Conservation (phyloP, 148 eudicot species). For the Diospyros kaki region DNA sequence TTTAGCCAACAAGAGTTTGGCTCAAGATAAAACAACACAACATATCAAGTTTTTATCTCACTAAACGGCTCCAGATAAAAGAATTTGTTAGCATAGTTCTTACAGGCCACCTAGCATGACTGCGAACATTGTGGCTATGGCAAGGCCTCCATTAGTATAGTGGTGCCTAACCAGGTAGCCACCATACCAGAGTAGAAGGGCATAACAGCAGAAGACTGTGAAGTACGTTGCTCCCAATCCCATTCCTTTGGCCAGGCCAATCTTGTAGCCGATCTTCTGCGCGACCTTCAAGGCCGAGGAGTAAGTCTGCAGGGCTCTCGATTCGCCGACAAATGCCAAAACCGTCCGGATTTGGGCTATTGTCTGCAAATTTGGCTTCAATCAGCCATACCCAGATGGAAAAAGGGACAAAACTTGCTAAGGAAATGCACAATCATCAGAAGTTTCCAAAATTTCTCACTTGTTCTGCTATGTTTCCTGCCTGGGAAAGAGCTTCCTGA, state of each 20-base stretch:
- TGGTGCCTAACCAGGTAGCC: constrained; percentile 85
- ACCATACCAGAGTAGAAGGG: constrained; percentile 89
- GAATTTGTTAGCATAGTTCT: constrained; percentile 20
- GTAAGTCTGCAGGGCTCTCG: constrained; percentile 64
- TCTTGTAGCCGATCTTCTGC: constrained; percentile 73
- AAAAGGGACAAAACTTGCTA: neutral
- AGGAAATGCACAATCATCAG: neutral
- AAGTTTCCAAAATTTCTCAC: constrained; percentile 22
- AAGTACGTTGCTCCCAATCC: constrained; percentile 88
- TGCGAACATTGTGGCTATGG: constrained; percentile 84
- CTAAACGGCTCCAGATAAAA: no score
- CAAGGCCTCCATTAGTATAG: constrained; percentile 83
- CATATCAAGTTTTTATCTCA: no score
- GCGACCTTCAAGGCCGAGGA: constrained; percentile 53
- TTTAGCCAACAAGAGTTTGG: neutral
- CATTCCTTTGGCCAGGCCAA: constrained; percentile 76
- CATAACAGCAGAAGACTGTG: constrained; percentile 82
- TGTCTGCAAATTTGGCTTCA: constrained; percentile 44
- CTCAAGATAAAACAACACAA: no score
- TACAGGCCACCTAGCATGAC: constrained; percentile 94
- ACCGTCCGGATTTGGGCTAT: constrained; percentile 78
- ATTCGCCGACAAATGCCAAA: constrained; percentile 75
- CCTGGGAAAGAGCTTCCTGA: constrained; percentile 76
- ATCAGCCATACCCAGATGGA: constrained; percentile 18
- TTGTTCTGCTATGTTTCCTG: constrained; percentile 89